Base-by-base conservation (phyloP, 192 early-diverging fungal genomes). In the Paraglomus occultum region DNA sequence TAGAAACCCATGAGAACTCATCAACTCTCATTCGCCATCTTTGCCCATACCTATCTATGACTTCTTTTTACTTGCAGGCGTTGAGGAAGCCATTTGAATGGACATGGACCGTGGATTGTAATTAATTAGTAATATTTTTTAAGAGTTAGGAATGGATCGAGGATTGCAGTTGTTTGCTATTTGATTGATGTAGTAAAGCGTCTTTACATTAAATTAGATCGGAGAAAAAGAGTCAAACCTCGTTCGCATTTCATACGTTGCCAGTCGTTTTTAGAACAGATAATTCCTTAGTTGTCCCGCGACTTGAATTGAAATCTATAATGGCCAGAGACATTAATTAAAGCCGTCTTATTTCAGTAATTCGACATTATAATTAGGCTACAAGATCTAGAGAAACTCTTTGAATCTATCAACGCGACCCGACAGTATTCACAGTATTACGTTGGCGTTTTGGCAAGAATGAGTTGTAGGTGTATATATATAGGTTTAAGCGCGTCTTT, bases 391-490 rank as follows among this genome's bases (percentile, higher is more conserved):
- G 14, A 22, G 8, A 10, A 7, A 1, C 14, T 22, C 1, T 7
- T 57, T 14, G 7, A 39, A 8, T 11, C 23, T 14, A 39, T 1
- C 40, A 7, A 73, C 52, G 40, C 42, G 1, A 73, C 42, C 6
- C 71, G 71, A 54, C 71, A 73, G 43, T 73, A 73, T 40, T 73
- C 71, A n/a, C n/a, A n/a, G n/a, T n/a, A n/a, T n/a, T n/a, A n/a
- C n/a, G n/a, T n/a, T n/a, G n/a, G n/a, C n/a, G n/a, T n/a, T n/a
- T n/a, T n/a, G n/a, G n/a, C n/a, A n/a, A n/a, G n/a, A n/a, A n/a
- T n/a, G n/a, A n/a, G n/a, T n/a, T n/a, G n/a, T n/a, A n/a, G n/a
- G n/a, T n/a, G n/a, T n/a, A n/a, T n/a, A n/a, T n/a, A n/a, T n/a
- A n/a, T n/a, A n/a, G n/a, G n/a, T n/a, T n/a, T n/a, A n/a, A n/a